Percentiles rank a stretch among this genome's conserved stretches.
Conservation (phyloP, 1,284 basidiomycete genomes). For the Quambalaria eucalypti region DNA sequence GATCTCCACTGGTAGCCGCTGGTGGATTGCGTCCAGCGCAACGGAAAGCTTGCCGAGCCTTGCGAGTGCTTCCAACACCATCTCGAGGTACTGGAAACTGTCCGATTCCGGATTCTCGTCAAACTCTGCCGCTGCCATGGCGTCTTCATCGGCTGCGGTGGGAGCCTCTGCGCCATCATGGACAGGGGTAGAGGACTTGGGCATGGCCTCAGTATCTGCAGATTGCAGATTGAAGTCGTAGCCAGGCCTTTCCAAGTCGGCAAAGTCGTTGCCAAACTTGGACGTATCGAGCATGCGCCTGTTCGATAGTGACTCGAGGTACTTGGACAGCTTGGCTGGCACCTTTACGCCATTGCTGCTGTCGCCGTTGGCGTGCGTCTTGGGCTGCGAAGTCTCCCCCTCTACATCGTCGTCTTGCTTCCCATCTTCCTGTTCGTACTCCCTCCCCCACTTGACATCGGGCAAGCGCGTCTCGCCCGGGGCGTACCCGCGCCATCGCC, state of each 20-base stretch:
- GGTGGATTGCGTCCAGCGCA: conserved; percentile 73
- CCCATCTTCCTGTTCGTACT: conserved; percentile 11
- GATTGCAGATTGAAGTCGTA: neutral
- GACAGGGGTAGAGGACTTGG: neutral
- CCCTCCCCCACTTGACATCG: conserved; percentile 26
- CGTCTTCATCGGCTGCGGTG: conserved; percentile 1
- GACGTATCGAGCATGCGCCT: conserved; percentile 18
- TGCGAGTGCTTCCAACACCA: conserved; percentile 79
- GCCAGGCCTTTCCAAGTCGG: conserved; percentile 8
- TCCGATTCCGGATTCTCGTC: conserved; percentile 73
- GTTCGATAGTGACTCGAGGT: conserved; percentile 19
- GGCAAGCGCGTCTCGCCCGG: conserved; percentile 61
- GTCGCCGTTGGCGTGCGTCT: neutral
- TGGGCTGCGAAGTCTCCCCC: neutral
- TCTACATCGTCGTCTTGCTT: neutral
- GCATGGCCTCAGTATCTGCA: no score
- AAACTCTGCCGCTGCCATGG: conserved; percentile 7
- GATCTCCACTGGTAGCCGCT: conserved; percentile 75
- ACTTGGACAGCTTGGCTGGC: conserved; percentile 18
- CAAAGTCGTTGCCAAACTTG: conserved; percentile 21
- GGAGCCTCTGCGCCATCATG: neutral
- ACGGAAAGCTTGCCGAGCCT: conserved; percentile 78
- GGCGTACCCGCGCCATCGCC: conserved; percentile 75
- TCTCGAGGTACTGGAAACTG: conserved; percentile 89
- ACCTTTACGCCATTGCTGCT: neutral